phyloP scores from a whole-genome alignment of 176 grass and related monocot genomes.

The Rhynchospora tenuis region DNA sequence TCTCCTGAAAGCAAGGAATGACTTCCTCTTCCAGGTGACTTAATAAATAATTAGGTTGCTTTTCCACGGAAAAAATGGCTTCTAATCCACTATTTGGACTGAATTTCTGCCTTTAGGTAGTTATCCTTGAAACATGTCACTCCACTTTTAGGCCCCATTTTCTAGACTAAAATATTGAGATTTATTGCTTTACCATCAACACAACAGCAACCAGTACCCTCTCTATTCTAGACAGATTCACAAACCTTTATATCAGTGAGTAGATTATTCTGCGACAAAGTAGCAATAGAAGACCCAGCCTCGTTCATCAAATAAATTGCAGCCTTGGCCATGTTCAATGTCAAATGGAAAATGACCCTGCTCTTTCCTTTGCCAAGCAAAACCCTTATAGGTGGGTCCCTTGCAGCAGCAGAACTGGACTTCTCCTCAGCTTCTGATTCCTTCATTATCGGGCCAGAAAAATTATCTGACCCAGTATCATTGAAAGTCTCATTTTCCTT shows the following conservation, averaged over 20 bases:
- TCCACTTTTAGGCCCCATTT: neutral
- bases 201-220: neutral
- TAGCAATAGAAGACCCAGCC: constrained; percentile 52
- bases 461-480: constrained; percentile 29
- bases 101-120: neutral
- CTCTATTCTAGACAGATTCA: neutral
- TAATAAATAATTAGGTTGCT: neutral
- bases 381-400: constrained; percentile 49
- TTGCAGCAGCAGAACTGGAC: constrained; percentile 36
- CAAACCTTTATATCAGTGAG: constrained; percentile 89
- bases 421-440: constrained; percentile 34
- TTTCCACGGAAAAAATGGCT: neutral
- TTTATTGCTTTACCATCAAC: neutral
- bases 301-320: constrained; percentile 93
- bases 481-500: constrained; percentile 11
- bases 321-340: constrained; percentile 84
- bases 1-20: constrained; percentile 3
- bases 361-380: constrained; percentile 87
- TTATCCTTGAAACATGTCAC: neutral
- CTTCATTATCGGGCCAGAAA: constrained; percentile 24
- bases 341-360: constrained; percentile 93
- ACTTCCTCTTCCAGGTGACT: neutral
- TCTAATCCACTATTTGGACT: neutral
- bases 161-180: neutral
- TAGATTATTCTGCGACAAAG: constrained; percentile 91